Conservation (phyloP, 805 yeast species). For the Yarrowia sp. region DNA sequence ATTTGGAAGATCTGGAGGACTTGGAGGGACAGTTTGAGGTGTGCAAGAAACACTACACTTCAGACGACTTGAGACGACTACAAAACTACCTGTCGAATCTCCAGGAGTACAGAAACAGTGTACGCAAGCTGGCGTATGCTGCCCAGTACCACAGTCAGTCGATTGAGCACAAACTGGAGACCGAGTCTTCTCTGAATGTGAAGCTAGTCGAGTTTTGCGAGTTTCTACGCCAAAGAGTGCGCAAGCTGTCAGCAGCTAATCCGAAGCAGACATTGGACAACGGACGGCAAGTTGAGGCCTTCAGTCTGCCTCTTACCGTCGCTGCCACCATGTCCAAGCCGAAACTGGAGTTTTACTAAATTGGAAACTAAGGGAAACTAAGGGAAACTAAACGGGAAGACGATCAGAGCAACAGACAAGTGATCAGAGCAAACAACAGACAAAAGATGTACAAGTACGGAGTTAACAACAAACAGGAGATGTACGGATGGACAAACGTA, state of each 20-base stretch:
- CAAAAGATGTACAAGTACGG: too few species aligned
- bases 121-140: not conserved
- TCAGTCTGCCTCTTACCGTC: not conserved
- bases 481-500: too few species aligned
- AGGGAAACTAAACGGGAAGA: too few species aligned
- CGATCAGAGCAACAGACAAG: too few species aligned
- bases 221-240: not conserved
- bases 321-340: not conserved
- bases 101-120: not conserved
- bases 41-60: not conserved
- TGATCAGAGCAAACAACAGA: too few species aligned
- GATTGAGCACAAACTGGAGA: not conserved
- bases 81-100: not conserved
- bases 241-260: constrained; percentile 1
- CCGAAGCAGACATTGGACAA: not conserved
- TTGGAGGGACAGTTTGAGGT: not conserved
- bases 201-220: constrained; percentile 3
- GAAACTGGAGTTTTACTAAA: not conserved
- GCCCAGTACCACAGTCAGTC: not conserved
- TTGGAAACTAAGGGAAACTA: too few species aligned
- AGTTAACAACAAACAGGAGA: too few species aligned
- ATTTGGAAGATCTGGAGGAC: not conserved
- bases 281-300: not conserved
- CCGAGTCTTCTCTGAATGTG: not conserved
- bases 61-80: not conserved